A percentile compares a stretch with the other conserved stretches of the same genome.
These are phyloP conservation scores for Clonostachys sp. DNA, from an alignment of 2,329 filamentous ascomycete genomes.

Conservation along the genomic window DNA sequence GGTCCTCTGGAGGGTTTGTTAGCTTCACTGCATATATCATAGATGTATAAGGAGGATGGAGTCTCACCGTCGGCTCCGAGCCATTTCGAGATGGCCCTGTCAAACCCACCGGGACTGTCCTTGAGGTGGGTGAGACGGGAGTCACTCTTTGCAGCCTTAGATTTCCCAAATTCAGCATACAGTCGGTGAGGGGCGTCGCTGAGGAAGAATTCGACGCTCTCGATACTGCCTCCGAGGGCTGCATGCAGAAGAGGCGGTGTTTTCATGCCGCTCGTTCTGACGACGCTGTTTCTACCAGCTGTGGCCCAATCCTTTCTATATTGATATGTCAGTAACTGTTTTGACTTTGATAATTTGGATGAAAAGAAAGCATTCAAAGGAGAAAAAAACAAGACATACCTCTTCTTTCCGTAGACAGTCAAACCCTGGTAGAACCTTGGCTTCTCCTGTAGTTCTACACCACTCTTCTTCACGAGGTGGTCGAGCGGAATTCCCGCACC, in stretches of 20 bases:
- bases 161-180: constrained; percentile 63
- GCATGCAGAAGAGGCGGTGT: constrained; percentile 58
- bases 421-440: constrained; percentile 73
- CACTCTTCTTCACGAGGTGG: constrained; percentile 60
- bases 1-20: constrained; percentile 38
- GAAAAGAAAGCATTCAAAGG: neutral
- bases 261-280: constrained; percentile 30
- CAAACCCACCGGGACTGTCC: constrained; percentile 56
- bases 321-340: constrained; percentile 4
- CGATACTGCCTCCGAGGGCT: constrained; percentile 52
- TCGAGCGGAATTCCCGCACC: constrained; percentile 68
- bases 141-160: constrained; percentile 56
- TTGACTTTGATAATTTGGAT: neutral
- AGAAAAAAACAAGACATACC: constrained; percentile 16
- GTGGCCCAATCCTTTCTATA: constrained; percentile 64
- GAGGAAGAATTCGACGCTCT: constrained; percentile 72
- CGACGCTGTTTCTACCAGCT: constrained; percentile 45
- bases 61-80: constrained; percentile 53
- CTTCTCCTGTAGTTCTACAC: constrained; percentile 58
- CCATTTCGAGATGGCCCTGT: constrained; percentile 59
- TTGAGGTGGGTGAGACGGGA: constrained; percentile 57
- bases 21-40: constrained; percentile 4
- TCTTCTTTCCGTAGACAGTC: constrained; percentile 70
- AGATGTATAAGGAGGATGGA: constrained; percentile 1
- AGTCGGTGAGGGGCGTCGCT: constrained; percentile 63